Percentiles rank a stretch among this genome's conserved stretches.
phyloP scores from a whole-genome alignment of 2,329 filamentous ascomycete species.

The Aaosphaeria arxii region DNA sequence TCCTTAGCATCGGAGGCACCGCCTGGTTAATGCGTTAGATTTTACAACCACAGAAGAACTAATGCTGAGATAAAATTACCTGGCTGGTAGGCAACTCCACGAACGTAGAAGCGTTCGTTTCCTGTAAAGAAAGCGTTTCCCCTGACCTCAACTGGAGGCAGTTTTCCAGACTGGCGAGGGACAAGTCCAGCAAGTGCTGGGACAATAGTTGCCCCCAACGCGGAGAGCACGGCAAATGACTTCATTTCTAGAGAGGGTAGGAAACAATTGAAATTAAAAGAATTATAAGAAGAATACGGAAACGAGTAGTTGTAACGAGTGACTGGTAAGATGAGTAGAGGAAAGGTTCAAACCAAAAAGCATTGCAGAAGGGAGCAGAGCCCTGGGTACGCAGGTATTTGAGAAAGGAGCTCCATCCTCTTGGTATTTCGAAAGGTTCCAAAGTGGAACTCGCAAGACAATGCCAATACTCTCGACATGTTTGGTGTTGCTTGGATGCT shows the following conservation, averaged over 20 bases:
- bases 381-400: conserved; percentile 26
- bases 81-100: conserved; percentile 64
- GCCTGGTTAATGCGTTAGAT: conserved; percentile 26
- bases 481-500: conserved; percentile 26
- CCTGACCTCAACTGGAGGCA: conserved; percentile 56
- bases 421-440: conserved; percentile 20
- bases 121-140: conserved; percentile 65
- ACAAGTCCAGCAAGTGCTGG: conserved; percentile 21
- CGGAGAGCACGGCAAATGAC: conserved; percentile 22
- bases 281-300: conserved; percentile 12
- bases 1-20: conserved; percentile 51
- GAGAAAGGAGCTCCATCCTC: conserved; percentile 22
- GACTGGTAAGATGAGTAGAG: conserved; percentile 25
- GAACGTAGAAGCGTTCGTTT: conserved; percentile 57
- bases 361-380: conserved; percentile 17
- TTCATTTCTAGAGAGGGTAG: conserved; percentile 23
- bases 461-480: conserved; percentile 35
- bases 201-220: conserved; percentile 22
- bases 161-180: conserved; percentile 33
- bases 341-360: conserved; percentile 23
- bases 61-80: conserved; percentile 38
- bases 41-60: neutral
- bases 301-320: conserved; percentile 30
- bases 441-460: conserved; percentile 28
- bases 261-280: conserved; percentile 23